Base-by-base conservation (phyloP, 257 asterid genomes). In the Galeopsis tetrahit region DNA sequence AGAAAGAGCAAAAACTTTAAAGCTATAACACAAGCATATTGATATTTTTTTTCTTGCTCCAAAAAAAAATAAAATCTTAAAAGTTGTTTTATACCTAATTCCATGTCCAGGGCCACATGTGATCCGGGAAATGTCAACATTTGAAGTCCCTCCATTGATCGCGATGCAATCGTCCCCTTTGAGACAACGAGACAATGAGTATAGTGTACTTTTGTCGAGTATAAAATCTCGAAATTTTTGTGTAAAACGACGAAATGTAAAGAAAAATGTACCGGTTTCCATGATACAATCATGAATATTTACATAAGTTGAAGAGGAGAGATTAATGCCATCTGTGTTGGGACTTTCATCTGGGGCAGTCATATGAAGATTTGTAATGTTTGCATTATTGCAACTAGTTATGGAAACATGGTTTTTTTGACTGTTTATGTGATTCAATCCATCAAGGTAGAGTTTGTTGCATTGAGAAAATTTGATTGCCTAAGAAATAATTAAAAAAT, bases 81-180 rank as follows among this genome's bases (percentile, higher is more conserved):
- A 53, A 40, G 1, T 10, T n/a, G 14, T 1, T 13, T 44, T 21
- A n/a, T 62, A 51, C 70, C 70, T 72, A 35, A 72, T 72, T 10
- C 77, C 77, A 51, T 72, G 77, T 21, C 70, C 77, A 1, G 77
- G 76, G 21, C 76, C 63, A 62, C 70, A 72, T 6, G 63, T 61
- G 15, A 72, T 62, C 55, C 32, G 11, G 2, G 43, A 62, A 17
- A 62, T 61, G 10, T 48, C 6, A 10, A 48, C 75, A 59, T 28
- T 15, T 2, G 69, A 59, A 71, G 75, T 71, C 14, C 75, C 69
- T 35, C 76, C 76, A 7, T 72, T 61, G 42, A 61, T 35, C 13
- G 48, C 66, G 17, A 60, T 60, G 66, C 66, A 60, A 33, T 60
- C 66, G 10, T 60, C 66, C 44, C 66, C 66, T 60, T 60, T 34